Evolutionary conservation across 306 rosid genomes (phyloP).

Genomic region (Cyamopsis tetragonoloba): DNA sequence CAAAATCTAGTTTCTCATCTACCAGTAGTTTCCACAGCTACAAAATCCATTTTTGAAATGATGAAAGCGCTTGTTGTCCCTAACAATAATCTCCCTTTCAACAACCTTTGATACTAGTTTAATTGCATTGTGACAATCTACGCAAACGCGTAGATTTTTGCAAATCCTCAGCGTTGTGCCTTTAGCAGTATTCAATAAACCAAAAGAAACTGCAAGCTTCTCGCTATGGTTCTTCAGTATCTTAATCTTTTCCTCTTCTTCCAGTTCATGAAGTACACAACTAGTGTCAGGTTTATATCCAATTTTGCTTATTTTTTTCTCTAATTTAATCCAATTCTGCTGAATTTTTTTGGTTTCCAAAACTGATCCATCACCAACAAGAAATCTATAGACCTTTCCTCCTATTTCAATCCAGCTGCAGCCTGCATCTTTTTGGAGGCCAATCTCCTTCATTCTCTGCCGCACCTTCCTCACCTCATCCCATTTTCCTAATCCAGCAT

Average conservation of each 20-base stretch:
- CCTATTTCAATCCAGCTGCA: slow-evolving; percentile 81
- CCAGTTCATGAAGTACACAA: slow-evolving; percentile 77
- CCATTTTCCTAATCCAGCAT: slow-evolving; percentile 74
- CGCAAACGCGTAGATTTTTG: slow-evolving; percentile 76
- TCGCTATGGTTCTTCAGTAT: slow-evolving; percentile 65
- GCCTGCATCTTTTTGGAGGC: slow-evolving; percentile 71
- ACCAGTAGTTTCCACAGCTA: slow-evolving; percentile 89
- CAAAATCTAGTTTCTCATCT: neutral
- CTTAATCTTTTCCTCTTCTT: slow-evolving; percentile 63
- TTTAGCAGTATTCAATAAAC: slow-evolving; percentile 51
- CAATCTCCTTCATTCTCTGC: slow-evolving; percentile 62
- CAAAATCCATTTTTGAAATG: slow-evolving; percentile 68
- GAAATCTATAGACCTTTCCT: slow-evolving; percentile 64
- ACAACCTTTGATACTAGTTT: slow-evolving; percentile 62
- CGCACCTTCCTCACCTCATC: slow-evolving; percentile 58
- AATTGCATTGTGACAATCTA: slow-evolving; percentile 80
- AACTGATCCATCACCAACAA: slow-evolving; percentile 48
- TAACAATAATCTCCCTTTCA: slow-evolving; percentile 57
- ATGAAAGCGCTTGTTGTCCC: slow-evolving; percentile 87
- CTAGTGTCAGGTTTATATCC: slow-evolving; percentile 69
- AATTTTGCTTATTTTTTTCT: slow-evolving; percentile 56
- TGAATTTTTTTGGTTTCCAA: slow-evolving; percentile 38
- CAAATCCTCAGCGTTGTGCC: slow-evolving; percentile 58
- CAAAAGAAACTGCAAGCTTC: slow-evolving; percentile 80
- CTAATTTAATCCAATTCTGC: slow-evolving; percentile 58